Evolutionary conservation across 768 basidiomycete genomes (phyloP).

Genomic region (Tulasnella sp.): DNA sequence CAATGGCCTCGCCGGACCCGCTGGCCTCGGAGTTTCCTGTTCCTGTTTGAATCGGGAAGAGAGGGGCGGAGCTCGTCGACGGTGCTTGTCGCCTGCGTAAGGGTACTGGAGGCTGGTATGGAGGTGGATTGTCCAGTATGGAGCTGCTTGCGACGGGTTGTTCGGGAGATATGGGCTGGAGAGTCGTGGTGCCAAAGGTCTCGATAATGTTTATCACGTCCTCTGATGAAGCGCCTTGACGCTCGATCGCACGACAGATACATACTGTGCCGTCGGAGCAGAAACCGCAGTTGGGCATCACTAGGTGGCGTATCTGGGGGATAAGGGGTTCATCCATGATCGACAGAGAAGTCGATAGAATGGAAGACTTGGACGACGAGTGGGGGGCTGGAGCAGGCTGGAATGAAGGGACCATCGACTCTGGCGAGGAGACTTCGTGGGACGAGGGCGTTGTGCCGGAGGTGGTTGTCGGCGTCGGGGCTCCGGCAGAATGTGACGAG

Average conservation of each 20-base stretch:
- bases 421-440: neutral
- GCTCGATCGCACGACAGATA: slow-evolving; percentile 52
- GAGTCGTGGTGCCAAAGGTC: neutral
- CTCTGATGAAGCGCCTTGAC: slow-evolving; percentile 11
- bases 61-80: slow-evolving; percentile 9
- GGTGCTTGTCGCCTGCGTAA: slow-evolving; percentile 44
- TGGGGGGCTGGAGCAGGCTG: slow-evolving; percentile 23
- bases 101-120: slow-evolving; percentile 72
- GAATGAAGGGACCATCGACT: slow-evolving; percentile 18
- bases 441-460: neutral
- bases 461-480: neutral
- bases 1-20: neutral
- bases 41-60: neutral
- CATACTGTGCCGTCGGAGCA: slow-evolving; percentile 60
- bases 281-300: slow-evolving; percentile 57
- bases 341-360: slow-evolving; percentile 42
- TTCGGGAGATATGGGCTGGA: slow-evolving; percentile 14
- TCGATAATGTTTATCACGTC: slow-evolving; percentile 1
- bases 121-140: slow-evolving; percentile 63
- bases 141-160: slow-evolving; percentile 31
- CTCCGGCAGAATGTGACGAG: neutral
- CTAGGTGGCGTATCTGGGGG: slow-evolving; percentile 30
- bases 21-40: too few species aligned
- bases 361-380: slow-evolving; percentile 39
- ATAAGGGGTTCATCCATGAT: slow-evolving; percentile 23